phyloP scores from a whole-genome alignment of 805 yeast species.

The Saccharomyces kudriavzevii region DNA sequence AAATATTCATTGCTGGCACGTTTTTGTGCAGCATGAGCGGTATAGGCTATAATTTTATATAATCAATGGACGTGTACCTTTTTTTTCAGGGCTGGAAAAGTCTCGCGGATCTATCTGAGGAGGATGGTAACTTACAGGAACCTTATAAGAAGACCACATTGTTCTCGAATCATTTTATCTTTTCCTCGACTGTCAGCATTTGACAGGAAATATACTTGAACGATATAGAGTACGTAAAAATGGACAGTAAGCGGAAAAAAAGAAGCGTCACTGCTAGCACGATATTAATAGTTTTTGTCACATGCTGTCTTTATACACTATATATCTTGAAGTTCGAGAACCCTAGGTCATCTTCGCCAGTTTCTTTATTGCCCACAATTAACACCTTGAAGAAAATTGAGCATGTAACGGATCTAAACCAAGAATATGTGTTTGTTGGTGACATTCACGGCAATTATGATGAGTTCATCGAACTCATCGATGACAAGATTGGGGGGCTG shows the following conservation, averaged over 20 bases:
- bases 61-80: neutral
- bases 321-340: neutral
- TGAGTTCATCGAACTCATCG: slow-evolving; percentile 46
- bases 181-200: neutral
- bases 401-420: neutral
- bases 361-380: slow-evolving; percentile 1
- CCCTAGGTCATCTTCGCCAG: neutral
- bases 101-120: neutral
- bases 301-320: neutral
- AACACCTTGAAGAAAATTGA: slow-evolving; percentile 2
- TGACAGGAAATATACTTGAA: neutral
- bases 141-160: neutral
- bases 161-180: neutral
- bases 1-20: neutral
- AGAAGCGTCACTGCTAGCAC: neutral
- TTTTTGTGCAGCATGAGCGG: neutral
- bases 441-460: slow-evolving; percentile 79
- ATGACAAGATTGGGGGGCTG: slow-evolving; percentile 37
- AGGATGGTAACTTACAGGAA: neutral
- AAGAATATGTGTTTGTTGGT: slow-evolving; percentile 63
- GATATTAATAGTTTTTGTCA: neutral
- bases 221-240: neutral
- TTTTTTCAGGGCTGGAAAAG: neutral
- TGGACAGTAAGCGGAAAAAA: neutral
- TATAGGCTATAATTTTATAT: neutral